phyloP scores from a whole-genome alignment of 768 basidiomycete genomes.

The Xanthoconium stramineum region DNA sequence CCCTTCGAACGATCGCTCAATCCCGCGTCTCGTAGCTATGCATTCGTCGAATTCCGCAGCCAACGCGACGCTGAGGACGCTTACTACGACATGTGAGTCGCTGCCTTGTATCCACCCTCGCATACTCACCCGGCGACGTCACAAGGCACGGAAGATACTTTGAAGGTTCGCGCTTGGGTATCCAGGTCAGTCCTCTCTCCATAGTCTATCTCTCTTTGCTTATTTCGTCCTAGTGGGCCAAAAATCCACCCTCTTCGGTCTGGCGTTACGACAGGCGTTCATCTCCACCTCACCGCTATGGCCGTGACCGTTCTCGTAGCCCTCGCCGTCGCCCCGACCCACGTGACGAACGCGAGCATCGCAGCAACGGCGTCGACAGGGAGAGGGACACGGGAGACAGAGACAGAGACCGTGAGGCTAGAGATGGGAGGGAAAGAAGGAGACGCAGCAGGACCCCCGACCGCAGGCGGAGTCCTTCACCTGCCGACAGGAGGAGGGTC shows the following conservation, averaged over 20 bases:
- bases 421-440: slow-evolving; percentile 45
- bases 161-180: slow-evolving; percentile 70
- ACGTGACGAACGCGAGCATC: slow-evolving; percentile 38
- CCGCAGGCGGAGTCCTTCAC: slow-evolving; percentile 44
- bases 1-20: slow-evolving; percentile 53
- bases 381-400: slow-evolving; percentile 36
- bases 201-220: background rate
- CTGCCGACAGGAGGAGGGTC: slow-evolving; percentile 35
- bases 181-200: slow-evolving; percentile 49
- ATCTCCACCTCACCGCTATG: slow-evolving; percentile 40
- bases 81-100: slow-evolving; percentile 75
- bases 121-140: slow-evolving; percentile 10
- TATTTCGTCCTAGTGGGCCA: slow-evolving; percentile 61
- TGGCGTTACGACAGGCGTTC: slow-evolving; percentile 72
- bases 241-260: slow-evolving; percentile 77
- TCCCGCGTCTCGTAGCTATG: slow-evolving; percentile 66
- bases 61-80: slow-evolving; percentile 79
- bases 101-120: background rate
- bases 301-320: slow-evolving; percentile 51
- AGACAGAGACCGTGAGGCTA: slow-evolving; percentile 33
- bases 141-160: slow-evolving; percentile 72
- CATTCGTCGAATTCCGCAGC: slow-evolving; percentile 81
- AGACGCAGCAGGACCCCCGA: slow-evolving; percentile 51
- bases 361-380: slow-evolving; percentile 37
- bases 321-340: slow-evolving; percentile 44